Evolutionary conservation across 352 stramenopile species (phyloP).

Genomic region (Phytophthora europaea): DNA sequence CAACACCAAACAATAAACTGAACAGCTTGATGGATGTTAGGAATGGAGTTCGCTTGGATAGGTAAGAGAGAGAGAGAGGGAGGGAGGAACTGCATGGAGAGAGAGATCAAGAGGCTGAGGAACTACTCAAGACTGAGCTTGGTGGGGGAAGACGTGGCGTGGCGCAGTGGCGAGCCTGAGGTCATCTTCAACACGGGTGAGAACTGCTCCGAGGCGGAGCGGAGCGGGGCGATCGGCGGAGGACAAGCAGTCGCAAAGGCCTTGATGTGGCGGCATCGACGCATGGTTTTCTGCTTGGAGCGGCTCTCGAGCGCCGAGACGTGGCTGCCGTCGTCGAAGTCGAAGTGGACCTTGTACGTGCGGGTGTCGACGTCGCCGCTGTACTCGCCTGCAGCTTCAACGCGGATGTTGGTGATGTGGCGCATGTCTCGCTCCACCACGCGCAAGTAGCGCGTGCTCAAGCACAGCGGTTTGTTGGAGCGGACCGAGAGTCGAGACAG

Average conservation of each 20-base stretch:
- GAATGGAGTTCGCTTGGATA: slow-evolving; percentile 11
- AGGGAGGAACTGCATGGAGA: background rate
- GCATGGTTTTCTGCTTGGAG: slow-evolving; percentile 67
- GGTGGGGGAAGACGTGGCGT: slow-evolving; percentile 27
- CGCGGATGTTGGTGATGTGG: slow-evolving; percentile 67
- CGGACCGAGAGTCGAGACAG: slow-evolving; percentile 43
- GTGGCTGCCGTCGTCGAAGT: slow-evolving; percentile 72
- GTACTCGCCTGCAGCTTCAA: slow-evolving; percentile 71
- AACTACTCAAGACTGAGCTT: slow-evolving; percentile 36
- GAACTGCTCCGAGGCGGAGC: slow-evolving; percentile 27
- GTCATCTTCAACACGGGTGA: slow-evolving; percentile 11
- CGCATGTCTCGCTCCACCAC: slow-evolving; percentile 63
- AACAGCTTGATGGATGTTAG: slow-evolving; percentile 36
- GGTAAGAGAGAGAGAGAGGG: background rate
- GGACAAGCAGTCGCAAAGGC: slow-evolving; percentile 46
- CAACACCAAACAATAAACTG: slow-evolving; percentile 45
- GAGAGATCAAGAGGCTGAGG: background rate
- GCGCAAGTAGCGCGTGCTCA: slow-evolving; percentile 44
- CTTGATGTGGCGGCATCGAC: slow-evolving; percentile 67
- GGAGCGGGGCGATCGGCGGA: slow-evolving; percentile 23
- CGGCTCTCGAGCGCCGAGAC: slow-evolving; percentile 63
- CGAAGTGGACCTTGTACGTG: slow-evolving; percentile 78
- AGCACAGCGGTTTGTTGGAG: slow-evolving; percentile 64
- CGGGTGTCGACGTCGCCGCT: slow-evolving; percentile 76
- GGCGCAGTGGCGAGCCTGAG: slow-evolving; percentile 32